These are phyloP conservation scores for Camelina neglecta DNA, from an alignment of 345 rosid species.

Conservation along the genomic window DNA sequence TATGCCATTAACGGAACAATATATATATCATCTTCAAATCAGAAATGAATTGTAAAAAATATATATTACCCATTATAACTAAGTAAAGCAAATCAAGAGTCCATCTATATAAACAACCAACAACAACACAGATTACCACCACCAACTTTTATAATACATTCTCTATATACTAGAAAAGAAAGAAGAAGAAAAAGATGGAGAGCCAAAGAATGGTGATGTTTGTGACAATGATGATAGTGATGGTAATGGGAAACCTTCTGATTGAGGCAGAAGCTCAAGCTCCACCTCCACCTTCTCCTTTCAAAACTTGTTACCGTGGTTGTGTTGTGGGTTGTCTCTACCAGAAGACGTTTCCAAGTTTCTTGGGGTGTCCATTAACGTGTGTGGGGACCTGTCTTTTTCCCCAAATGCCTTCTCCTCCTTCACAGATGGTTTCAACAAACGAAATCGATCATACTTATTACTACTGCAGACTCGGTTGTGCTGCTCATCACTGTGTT, in stretches of 20 bases:
- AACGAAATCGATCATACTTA: background rate
- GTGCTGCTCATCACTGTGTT: constrained; percentile 36
- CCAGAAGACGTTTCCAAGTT: constrained; percentile 8
- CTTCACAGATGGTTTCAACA: constrained; percentile 11
- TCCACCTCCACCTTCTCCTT: background rate
- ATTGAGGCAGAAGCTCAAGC: constrained; percentile 29
- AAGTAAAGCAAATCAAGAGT: background rate
- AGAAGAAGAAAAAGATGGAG: constrained; percentile 1
- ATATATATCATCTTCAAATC: background rate
- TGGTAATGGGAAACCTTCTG: constrained; percentile 28
- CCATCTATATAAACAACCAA: constrained; percentile 27
- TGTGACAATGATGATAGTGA: constrained; percentile 30
- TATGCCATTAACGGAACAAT: background rate
- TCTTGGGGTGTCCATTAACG: constrained; percentile 23
- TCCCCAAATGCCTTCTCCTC: constrained; percentile 8
- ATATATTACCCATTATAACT: background rate
- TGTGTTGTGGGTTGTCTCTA: constrained; percentile 16
- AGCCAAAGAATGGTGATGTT: constrained; percentile 27
- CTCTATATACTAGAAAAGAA: background rate
- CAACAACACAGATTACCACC: background rate
- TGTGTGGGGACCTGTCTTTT: constrained; percentile 25
- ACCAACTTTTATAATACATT: background rate
- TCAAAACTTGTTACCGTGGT: constrained; percentile 11
- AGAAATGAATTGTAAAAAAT: background rate
- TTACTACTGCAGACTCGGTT: constrained; percentile 32